These are phyloP conservation scores for Filosporella fistucella DNA, from an alignment of 495 filamentous ascomycete species.

Conservation along the genomic window DNA sequence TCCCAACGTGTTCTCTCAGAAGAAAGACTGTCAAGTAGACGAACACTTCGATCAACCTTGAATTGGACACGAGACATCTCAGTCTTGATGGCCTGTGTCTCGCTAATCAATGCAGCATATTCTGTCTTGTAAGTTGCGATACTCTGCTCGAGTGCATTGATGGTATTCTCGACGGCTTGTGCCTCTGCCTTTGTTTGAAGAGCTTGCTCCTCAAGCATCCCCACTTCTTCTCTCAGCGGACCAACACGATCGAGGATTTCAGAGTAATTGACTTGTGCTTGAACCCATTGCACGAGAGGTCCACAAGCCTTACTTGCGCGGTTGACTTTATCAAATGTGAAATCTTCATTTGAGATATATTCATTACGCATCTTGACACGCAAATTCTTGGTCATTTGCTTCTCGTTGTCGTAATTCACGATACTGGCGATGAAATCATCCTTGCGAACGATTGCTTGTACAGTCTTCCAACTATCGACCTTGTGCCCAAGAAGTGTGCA, in stretches of 20 bases:
- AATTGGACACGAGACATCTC: conserved; percentile 96
- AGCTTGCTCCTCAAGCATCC: conserved; percentile 78
- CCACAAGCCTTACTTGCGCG: conserved; percentile 95
- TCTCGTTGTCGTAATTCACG: conserved; percentile 94
- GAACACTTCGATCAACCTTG: conserved; percentile 95
- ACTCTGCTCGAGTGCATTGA: conserved; percentile 77
- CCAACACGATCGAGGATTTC: conserved; percentile 95
- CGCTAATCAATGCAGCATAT: conserved; percentile 92
- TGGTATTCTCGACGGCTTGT: conserved; percentile 83
- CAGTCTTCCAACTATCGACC: conserved; percentile 82
- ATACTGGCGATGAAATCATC: conserved; percentile 99
- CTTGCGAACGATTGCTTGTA: conserved; percentile 78
- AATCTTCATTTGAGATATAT: conserved; percentile 86
- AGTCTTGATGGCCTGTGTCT: conserved; percentile 94
- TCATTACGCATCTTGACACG: conserved; percentile 88
- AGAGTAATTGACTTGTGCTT: conserved; percentile 95
- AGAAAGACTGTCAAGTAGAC: conserved; percentile 88
- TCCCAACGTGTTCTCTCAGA: conserved; percentile 94
- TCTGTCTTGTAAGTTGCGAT: conserved; percentile 96
- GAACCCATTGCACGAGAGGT: conserved; percentile 94
- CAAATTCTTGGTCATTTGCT: conserved; percentile 81
- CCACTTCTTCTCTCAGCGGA: conserved; percentile 87
- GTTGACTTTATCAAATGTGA: conserved; percentile 93
- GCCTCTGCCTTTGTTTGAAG: conserved; percentile 92
- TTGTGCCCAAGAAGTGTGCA: conserved; percentile 92